Percentiles rank a stretch among this genome's conserved stretches.
Conservation (phyloP, 208 protist species). For the Trypanosoma melophagium region DNA sequence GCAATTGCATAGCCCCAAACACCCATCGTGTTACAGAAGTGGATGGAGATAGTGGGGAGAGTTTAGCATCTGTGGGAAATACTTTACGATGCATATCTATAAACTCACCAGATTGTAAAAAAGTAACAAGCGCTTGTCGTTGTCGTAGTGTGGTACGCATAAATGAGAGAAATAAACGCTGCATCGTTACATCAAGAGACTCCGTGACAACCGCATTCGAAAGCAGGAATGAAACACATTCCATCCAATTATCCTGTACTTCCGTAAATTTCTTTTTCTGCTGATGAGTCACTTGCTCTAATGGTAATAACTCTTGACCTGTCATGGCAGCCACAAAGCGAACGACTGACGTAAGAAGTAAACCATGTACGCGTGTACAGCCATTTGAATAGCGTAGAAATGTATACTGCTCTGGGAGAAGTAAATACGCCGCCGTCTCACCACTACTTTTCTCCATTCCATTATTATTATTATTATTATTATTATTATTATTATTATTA, state of each 20-base stretch:
- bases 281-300: constrained; percentile 15
- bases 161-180: constrained; percentile 48
- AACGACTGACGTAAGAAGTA: constrained; percentile 59
- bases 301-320: constrained; percentile 24
- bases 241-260: constrained; percentile 28
- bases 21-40: constrained; percentile 56
- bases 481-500: neutral
- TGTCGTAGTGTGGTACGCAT: constrained; percentile 44
- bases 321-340: constrained; percentile 69
- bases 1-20: constrained; percentile 52
- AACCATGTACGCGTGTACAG: constrained; percentile 51
- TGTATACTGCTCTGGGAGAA: constrained; percentile 55
- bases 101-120: constrained; percentile 48
- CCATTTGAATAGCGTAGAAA: constrained; percentile 83
- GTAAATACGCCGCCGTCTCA: neutral
- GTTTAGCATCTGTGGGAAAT: constrained; percentile 22
- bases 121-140: constrained; percentile 45
- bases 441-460: neutral
- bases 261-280: constrained; percentile 3
- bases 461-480: neutral
- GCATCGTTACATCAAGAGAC: constrained; percentile 61
- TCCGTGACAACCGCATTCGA: constrained; percentile 71
- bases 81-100: constrained; percentile 36
- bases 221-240: constrained; percentile 57
- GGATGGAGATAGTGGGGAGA: neutral